Conservation (phyloP, 768 basidiomycete genomes). For the Boletus huronensis region DNA sequence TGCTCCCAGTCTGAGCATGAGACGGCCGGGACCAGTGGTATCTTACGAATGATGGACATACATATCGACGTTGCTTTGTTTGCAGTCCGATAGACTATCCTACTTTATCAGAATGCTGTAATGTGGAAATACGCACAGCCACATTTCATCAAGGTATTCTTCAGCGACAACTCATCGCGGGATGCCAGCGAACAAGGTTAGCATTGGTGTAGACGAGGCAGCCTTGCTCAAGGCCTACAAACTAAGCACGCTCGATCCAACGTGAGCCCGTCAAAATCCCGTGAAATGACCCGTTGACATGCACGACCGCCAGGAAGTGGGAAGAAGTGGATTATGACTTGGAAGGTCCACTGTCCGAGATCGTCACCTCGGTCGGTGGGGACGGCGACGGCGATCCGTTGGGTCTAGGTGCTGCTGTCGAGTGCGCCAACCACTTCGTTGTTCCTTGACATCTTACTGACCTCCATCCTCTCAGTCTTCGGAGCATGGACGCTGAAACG, state of each 20-base stretch:
- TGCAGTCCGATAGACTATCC: constrained; percentile 8
- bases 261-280: constrained; percentile 42
- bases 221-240: constrained; percentile 85
- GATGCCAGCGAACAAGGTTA: constrained; percentile 46
- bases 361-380: constrained; percentile 53
- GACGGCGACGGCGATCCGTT: constrained; percentile 74
- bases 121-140: constrained; percentile 16
- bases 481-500: constrained; percentile 71
- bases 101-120: constrained; percentile 7
- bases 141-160: not conserved
- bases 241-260: constrained; percentile 72
- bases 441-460: not conserved
- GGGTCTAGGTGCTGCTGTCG: constrained; percentile 64
- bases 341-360: constrained; percentile 70
- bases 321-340: constrained; percentile 86
- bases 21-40: not conserved
- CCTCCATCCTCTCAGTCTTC: constrained; percentile 40
- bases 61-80: constrained; percentile 5
- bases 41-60: not conserved
- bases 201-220: constrained; percentile 75
- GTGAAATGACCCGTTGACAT: constrained; percentile 1
- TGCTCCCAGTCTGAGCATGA: constrained; percentile 52
- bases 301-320: constrained; percentile 59
- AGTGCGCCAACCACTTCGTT: constrained; percentile 39
- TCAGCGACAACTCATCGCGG: not conserved